Base-by-base conservation (phyloP, 2,329 filamentous ascomycete genomes). In the Ascochyta koolunga region DNA sequence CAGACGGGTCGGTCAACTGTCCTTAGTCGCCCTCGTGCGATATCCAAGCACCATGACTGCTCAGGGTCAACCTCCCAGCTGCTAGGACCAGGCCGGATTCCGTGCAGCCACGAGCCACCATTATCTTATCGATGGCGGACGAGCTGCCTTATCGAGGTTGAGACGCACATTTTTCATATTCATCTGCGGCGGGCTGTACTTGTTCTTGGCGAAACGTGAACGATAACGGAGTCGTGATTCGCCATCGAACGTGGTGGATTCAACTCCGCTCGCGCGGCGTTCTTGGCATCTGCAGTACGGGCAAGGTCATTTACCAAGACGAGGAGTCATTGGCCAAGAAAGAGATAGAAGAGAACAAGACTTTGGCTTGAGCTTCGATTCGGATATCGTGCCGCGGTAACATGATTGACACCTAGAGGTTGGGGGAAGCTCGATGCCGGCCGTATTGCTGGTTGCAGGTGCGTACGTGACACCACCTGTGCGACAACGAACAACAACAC, bases 11-110 rank as follows among this genome's bases (percentile, higher is more conserved):
- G 52, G 48, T 43, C 50, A 48, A 50, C 19, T 37, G 46, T 41
- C 19, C 48, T 48, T 56, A 60, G 60, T 54, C 39, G 56, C 60
- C 63, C 67, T 54, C 68, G 69, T 73, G 69, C 63, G 45, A 68
- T 59, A 39, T 68, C 55, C 40, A 33, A 50, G 56, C 53, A 54
- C 59, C 71, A 59, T 70, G 59, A 73, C 60, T 73, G 69, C 65
- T 71, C 59, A 49, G 64, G 50, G 61, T 49, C 47, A 52, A 44
- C 43, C 44, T 50, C 56, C 60, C 62, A 60, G 49, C 50, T 49
- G 56, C 66, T 61, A 50, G 58, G 56, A 50, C 56, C 50, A 58
- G 58, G 47, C 59, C 46, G 32, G 37, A 54, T 57, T 54, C 59
- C 62, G 59, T 42, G 44, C 47, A 43, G 54, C 56, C 47, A 61